phyloP scores from a whole-genome alignment of 192 early-diverging fungal species.

The Coemansia sp. region DNA sequence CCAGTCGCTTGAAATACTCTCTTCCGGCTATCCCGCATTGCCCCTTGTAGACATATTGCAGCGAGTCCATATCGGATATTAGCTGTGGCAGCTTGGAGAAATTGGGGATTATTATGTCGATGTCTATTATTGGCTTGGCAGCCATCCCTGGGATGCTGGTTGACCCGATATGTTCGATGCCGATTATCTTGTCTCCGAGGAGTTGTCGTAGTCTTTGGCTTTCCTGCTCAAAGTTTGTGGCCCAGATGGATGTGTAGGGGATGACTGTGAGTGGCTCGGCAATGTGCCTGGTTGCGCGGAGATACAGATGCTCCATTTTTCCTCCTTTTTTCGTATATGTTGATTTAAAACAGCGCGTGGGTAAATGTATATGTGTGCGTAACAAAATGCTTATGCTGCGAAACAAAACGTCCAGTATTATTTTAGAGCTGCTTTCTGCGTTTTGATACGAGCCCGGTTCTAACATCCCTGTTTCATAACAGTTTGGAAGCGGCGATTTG shows the following conservation, averaged over 20 bases:
- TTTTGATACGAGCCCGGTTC: too few species aligned
- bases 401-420: too few species aligned
- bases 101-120: conserved; percentile 8
- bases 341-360: background rate
- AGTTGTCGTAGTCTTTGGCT: background rate
- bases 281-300: background rate
- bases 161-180: conserved; percentile 21
- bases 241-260: conserved; percentile 15
- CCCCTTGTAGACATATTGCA: conserved; percentile 14
- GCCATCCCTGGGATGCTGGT: conserved; percentile 32
- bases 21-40: conserved; percentile 7
- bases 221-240: conserved; percentile 2
- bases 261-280: conserved; percentile 11
- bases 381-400: too few species aligned
- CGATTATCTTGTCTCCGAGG: background rate
- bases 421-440: too few species aligned
- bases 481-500: too few species aligned
- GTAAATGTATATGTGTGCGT: too few species aligned
- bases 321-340: background rate
- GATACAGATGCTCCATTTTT: background rate
- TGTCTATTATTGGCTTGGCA: conserved; percentile 34
- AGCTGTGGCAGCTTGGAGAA: conserved; percentile 3
- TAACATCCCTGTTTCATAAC: too few species aligned
- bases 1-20: conserved; percentile 17
- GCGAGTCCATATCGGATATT: background rate